Evolutionary conservation across 2,329 filamentous ascomycete genomes (phyloP), one percentile per base, ranked within the genome.

Genomic region (Sclerotinia borealis): DNA sequence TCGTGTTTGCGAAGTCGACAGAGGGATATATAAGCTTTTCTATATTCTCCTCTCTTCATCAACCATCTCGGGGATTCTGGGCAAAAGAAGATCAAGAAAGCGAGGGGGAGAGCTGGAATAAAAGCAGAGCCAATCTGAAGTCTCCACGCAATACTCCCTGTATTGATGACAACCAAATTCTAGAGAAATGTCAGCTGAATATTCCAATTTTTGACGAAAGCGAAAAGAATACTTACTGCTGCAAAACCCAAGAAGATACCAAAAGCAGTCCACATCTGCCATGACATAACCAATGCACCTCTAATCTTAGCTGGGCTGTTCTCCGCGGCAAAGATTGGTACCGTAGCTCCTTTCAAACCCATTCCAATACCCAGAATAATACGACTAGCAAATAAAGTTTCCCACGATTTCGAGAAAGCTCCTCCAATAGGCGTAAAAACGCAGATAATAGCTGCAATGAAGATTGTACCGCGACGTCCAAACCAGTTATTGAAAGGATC

Each of bases 221-320:
- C 6, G 11, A 34, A 22, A 8, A 55, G 37, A 9, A 9, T 34
- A 58, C 60, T 50, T 48, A 63, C 60, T 74, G 75, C 41, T 76
- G 61, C 68, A 29, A 66, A 68, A 4, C 71, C 70, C 22, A 86
- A 75, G 68, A 85, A 81, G 67, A 86, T 86, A 61, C 84, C 84
- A 72, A 86, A 84, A 7, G 81, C 81, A 5, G 81, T 86, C 84
- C 85, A 89, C 74, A 89, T 78, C 76, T 93, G 88, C 90, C 90
- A 93, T 66, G 86, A 87, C 90, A 95, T 93, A 68, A 93, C 90
- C 22, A 95, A 79, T 9, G 88, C 82, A 63, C 83, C 83, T 59
- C 83, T 78, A 65, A 85, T 80, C 13, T 72, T 68, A 5, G 80
- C 79, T 3, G 83, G 83, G 2, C 79, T 78, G 59, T 80, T 82